These are phyloP conservation scores for Alternaria sp. DNA, from an alignment of 2,329 filamentous ascomycete genomes.

Conservation along the genomic window DNA sequence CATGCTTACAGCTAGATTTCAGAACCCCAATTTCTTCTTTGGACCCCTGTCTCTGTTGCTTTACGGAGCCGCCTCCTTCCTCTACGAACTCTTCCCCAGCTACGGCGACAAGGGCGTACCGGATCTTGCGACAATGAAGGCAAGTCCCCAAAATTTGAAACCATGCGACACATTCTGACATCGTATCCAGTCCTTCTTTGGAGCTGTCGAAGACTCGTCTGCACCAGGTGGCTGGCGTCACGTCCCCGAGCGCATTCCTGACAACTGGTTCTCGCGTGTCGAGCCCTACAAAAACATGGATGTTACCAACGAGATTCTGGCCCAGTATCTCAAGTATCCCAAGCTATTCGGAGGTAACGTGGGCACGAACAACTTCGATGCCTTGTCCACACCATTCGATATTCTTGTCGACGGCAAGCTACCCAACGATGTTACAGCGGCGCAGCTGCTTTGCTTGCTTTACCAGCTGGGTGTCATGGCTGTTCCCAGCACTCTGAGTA, in stretches of 20 bases:
- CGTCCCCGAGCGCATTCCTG: constrained; percentile 52
- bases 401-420: constrained; percentile 53
- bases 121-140: constrained; percentile 28
- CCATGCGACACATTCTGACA: neutral
- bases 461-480: constrained; percentile 54
- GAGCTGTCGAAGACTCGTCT: constrained; percentile 50
- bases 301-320: constrained; percentile 52
- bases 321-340: constrained; percentile 54
- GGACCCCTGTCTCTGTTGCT: constrained; percentile 53
- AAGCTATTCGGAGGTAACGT: constrained; percentile 57
- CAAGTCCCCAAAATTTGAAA: neutral
- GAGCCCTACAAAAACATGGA: constrained; percentile 48
- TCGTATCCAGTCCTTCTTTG: constrained; percentile 48
- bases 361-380: constrained; percentile 51
- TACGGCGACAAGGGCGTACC: constrained; percentile 30
- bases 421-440: constrained; percentile 30
- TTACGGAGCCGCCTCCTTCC: constrained; percentile 55
- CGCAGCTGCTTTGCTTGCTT: constrained; percentile 52
- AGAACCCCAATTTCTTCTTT: constrained; percentile 53
- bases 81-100: constrained; percentile 56
- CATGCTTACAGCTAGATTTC: neutral
- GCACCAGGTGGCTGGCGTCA: constrained; percentile 49
- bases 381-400: constrained; percentile 47
- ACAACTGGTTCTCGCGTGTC: constrained; percentile 52
- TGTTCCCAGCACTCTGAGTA: constrained; percentile 45